Evolutionary conservation across 768 basidiomycete species (phyloP), one percentile per base, ranked within the genome.

Genomic region (Lentinula lateritia): DNA sequence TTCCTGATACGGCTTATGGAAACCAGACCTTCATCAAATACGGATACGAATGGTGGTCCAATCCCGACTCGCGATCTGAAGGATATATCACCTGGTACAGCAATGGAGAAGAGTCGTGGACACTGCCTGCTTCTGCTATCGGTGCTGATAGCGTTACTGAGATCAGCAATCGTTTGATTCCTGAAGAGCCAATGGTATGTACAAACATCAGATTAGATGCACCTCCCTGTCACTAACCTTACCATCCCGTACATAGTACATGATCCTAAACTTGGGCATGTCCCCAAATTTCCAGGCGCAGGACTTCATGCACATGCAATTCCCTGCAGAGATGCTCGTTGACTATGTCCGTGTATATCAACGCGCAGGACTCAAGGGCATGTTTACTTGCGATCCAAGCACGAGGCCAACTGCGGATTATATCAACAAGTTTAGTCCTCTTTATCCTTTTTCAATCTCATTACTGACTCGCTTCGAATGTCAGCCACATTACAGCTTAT

Each of bases 281-380:
- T 82, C 92, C 34, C 82, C 86, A 2, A 78, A 80, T 43, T 94
- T 95, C 79, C 91, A 94, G 68, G 66, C 71, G 53, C 84, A 85
- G 61, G 87, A 95, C 72, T 93, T 79, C 68, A 77, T 76, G 65
- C 76, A 92, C 68, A 76, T 98, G 58, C 67, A 72, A 52, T 96
- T 94, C 79, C 96, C 95, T 0, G 78, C 82, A 6, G 75, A 81
- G 62, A 90, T 96, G 90, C 84, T 83, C 62, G 75, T 98, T 64
- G 96, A 98, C 72, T 98, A 97, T 66, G 83, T 99, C 23, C 86
- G 93, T 41, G 81, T 95, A 56, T 93, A 93, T 66, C 95, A 97
- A 75, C 84, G 88, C 39, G 70, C 84, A 20, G 93, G 88, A 8
- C 70, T 83, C n/a, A 74, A 83, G 65, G 78, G 88, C 59, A 87